Evolutionary conservation across 768 basidiomycete species (phyloP).

Genomic region (Leucosporidium yakuticum): DNA sequence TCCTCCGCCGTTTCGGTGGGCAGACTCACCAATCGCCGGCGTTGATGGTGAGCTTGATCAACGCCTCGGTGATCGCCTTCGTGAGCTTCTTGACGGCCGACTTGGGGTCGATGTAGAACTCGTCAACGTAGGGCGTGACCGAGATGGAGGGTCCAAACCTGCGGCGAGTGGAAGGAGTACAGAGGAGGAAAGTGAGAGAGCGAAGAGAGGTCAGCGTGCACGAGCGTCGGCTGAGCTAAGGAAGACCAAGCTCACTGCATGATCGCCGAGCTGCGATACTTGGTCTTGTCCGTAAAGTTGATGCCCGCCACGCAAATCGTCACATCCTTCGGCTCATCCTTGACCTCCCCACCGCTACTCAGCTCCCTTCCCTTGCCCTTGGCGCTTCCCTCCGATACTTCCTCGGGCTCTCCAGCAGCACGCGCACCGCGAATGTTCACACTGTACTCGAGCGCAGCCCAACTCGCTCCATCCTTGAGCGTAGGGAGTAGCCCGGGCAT

Average conservation of each 20-base stretch:
- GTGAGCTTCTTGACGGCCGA: conserved; percentile 83
- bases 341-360: conserved; percentile 9
- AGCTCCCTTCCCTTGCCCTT: conserved; percentile 4
- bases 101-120: conserved; percentile 68
- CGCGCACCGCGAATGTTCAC: conserved; percentile 60
- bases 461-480: conserved; percentile 59
- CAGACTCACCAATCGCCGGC: conserved; percentile 72
- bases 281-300: conserved; percentile 91
- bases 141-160: conserved; percentile 80
- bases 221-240: neutral
- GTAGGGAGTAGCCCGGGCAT: conserved; percentile 81
- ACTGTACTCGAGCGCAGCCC: conserved; percentile 79
- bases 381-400: conserved; percentile 19
- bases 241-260: conserved; percentile 38
- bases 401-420: conserved; percentile 41
- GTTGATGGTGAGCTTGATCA: conserved; percentile 76
- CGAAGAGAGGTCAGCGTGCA: neutral
- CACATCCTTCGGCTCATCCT: conserved; percentile 26
- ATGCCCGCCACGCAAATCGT: conserved; percentile 48
- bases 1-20: no score
- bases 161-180: no score
- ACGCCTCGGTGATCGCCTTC: conserved; percentile 60
- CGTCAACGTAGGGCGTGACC: conserved; percentile 64
- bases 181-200: neutral
- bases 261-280: conserved; percentile 83